Percentiles rank a stretch among this genome's conserved stretches.
These are phyloP conservation scores for Candida tallmaniae DNA, from an alignment of 805 yeast genomes.

Conservation along the genomic window DNA sequence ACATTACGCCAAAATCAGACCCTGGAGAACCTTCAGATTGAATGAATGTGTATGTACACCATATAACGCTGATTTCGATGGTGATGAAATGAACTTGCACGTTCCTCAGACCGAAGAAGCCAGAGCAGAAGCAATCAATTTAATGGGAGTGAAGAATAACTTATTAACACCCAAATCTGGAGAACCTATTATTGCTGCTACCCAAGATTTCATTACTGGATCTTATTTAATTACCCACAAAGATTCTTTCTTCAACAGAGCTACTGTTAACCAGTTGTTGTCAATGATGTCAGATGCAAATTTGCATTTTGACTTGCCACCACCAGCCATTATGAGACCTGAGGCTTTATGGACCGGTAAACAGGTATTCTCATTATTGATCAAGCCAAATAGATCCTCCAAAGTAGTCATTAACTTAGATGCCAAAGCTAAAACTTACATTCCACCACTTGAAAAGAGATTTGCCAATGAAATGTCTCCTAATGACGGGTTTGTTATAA, in stretches of 20 bases:
- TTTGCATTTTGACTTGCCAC: constrained; percentile 86
- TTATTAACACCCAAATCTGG: constrained; percentile 95
- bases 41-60: constrained; percentile 99
- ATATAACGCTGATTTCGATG: constrained; percentile 98
- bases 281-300: constrained; percentile 96
- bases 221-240: constrained; percentile 89
- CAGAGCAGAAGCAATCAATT: constrained; percentile 94
- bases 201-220: constrained; percentile 98
- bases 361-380: constrained; percentile 84
- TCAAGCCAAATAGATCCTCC: constrained; percentile 71
- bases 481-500: constrained; percentile 90
- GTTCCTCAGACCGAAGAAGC: constrained; percentile 99
- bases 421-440: constrained; percentile 88
- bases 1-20: constrained; percentile 93
- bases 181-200: constrained; percentile 98
- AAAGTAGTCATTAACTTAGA: constrained; percentile 87
- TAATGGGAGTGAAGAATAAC: constrained; percentile 97
- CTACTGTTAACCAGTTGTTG: constrained; percentile 72
- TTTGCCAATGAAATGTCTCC: constrained; percentile 93
- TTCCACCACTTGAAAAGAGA: constrained; percentile 75
- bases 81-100: constrained; percentile 98
- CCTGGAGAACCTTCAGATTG: constrained; percentile 96
- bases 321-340: constrained; percentile 92
- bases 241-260: constrained; percentile 89
- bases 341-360: constrained; percentile 94